Conservation (phyloP, 2,329 filamentous ascomycete genomes). For the Ceratocystiopsis sp. region DNA sequence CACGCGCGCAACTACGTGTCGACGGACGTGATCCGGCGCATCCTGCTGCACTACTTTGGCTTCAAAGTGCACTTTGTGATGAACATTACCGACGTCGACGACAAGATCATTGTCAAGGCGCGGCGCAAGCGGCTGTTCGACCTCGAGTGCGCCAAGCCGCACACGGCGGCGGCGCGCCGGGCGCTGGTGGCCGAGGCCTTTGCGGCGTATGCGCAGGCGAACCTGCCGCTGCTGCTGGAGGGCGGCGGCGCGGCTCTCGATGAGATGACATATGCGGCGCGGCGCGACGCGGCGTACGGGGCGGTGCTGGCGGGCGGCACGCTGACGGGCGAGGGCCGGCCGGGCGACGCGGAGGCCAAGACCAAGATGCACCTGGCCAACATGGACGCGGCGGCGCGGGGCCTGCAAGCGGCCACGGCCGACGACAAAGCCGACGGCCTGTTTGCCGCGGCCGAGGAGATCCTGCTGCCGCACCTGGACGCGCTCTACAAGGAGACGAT, state of each 20-base stretch:
- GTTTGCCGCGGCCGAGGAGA: slow-evolving; percentile 40
- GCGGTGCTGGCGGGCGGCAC: slow-evolving; percentile 10
- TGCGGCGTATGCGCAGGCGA: slow-evolving; percentile 10
- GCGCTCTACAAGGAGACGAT: slow-evolving; percentile 36
- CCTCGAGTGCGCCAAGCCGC: slow-evolving; percentile 9
- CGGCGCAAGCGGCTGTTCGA: slow-evolving; percentile 13
- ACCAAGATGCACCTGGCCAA: slow-evolving; percentile 13
- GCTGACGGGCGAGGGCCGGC: slow-evolving; percentile 9
- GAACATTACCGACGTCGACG: slow-evolving; percentile 60
- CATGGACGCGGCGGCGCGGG: slow-evolving; percentile 11
- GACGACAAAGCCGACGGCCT: slow-evolving; percentile 19
- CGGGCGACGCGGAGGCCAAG: slow-evolving; percentile 14
- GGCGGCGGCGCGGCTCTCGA: background rate
- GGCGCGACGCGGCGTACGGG: slow-evolving; percentile 10
- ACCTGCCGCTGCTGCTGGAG: slow-evolving; percentile 10
- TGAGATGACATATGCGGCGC: slow-evolving; percentile 8
- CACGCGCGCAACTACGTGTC: slow-evolving; percentile 65
- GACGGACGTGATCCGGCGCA: slow-evolving; percentile 56
- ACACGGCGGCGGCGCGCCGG: slow-evolving; percentile 7
- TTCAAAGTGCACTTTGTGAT: slow-evolving; percentile 58
- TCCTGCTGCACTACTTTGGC: slow-evolving; percentile 53
- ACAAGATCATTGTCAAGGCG: slow-evolving; percentile 27
- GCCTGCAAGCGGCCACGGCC: slow-evolving; percentile 3
- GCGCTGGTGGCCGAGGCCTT: slow-evolving; percentile 10
- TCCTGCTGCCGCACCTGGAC: slow-evolving; percentile 49